phyloP scores from a whole-genome alignment of 2,329 filamentous ascomycete genomes.

The Colletotrichum limetticola region DNA sequence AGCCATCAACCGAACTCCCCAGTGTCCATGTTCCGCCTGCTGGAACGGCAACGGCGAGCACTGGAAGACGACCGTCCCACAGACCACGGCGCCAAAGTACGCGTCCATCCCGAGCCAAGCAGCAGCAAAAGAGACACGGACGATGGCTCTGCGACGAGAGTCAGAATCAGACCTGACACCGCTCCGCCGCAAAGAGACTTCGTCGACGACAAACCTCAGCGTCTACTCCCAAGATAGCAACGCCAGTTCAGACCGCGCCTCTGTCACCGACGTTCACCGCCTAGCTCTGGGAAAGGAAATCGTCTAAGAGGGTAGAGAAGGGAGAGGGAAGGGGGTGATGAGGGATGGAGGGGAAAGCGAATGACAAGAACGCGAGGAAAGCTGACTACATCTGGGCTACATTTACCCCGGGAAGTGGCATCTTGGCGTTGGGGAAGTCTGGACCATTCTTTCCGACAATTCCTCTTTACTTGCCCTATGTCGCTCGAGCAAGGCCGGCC shows the following conservation, averaged over 20 bases:
- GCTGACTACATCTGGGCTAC: conserved; percentile 3
- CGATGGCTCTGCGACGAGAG: conserved; percentile 18
- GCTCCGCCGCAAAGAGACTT: conserved; percentile 26
- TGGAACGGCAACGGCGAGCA: conserved; percentile 37
- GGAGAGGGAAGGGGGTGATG: conserved; percentile 5
- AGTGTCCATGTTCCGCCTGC: conserved; percentile 50
- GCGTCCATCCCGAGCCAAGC: neutral
- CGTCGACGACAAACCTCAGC: conserved; percentile 19
- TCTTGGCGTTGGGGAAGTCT: conserved; percentile 24
- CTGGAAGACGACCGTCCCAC: conserved; percentile 28
- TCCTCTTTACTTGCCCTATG: neutral
- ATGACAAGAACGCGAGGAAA: neutral
- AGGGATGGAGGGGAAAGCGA: neutral
- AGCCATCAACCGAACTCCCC: conserved; percentile 45
- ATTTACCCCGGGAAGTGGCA: conserved; percentile 6
- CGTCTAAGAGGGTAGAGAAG: conserved; percentile 1
- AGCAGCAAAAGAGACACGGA: conserved; percentile 7
- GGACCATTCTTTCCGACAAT: conserved; percentile 2
- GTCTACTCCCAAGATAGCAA: conserved; percentile 26
- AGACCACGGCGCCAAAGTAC: neutral
- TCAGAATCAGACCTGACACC: conserved; percentile 23
- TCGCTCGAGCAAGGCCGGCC: neutral
- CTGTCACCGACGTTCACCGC: conserved; percentile 22
- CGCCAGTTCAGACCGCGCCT: conserved; percentile 12
- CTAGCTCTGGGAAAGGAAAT: conserved; percentile 24